These are phyloP conservation scores for Mortierella claussenii DNA, from an alignment of 192 early-diverging fungal genomes.

Conservation along the genomic window DNA sequence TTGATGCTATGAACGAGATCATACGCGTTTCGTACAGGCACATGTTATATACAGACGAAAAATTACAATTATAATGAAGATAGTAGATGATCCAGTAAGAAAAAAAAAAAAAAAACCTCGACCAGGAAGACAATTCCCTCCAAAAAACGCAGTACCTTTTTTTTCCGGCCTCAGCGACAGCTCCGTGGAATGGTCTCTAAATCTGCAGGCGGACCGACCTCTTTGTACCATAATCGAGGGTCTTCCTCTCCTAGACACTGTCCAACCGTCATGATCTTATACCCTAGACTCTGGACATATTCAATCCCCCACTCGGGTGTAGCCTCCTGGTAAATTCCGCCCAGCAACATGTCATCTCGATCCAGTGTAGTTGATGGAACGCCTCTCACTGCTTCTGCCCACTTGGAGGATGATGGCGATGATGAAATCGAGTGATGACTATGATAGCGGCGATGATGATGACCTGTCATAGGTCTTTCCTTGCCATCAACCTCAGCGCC, in stretches of 20 bases:
- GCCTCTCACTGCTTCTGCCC: slow-evolving; percentile 43
- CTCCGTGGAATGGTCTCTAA: slow-evolving; percentile 1
- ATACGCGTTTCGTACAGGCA: too few relatives aligned
- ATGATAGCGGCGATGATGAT: not conserved
- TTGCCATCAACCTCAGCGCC: not conserved
- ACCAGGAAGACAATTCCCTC: not conserved
- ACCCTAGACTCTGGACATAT: slow-evolving; percentile 37
- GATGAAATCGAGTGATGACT: not conserved
- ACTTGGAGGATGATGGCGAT: slow-evolving; percentile 11
- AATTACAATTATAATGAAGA: too few relatives aligned
- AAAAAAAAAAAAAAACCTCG: not conserved
- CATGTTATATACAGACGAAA: too few relatives aligned
- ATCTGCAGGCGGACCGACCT: slow-evolving; percentile 15
- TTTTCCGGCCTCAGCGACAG: slow-evolving; percentile 5
- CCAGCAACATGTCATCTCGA: slow-evolving; percentile 25
- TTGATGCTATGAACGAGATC: too few relatives aligned
- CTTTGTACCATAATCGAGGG: slow-evolving; percentile 46
- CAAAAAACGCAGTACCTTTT: not conserved
- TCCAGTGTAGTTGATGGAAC: slow-evolving; percentile 13
- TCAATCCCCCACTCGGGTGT: slow-evolving; percentile 44
- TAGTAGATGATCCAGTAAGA: too few relatives aligned
- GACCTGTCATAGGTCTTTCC: not conserved
- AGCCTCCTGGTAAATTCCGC: slow-evolving; percentile 48
- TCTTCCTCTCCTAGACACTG: slow-evolving; percentile 38
- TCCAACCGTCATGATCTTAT: slow-evolving; percentile 32